Percentiles rank a stretch among this genome's conserved stretches.
These are phyloP conservation scores for Symbiodinium pilosum DNA, from an alignment of 73 alveolate species.

Conservation along the genomic window DNA sequence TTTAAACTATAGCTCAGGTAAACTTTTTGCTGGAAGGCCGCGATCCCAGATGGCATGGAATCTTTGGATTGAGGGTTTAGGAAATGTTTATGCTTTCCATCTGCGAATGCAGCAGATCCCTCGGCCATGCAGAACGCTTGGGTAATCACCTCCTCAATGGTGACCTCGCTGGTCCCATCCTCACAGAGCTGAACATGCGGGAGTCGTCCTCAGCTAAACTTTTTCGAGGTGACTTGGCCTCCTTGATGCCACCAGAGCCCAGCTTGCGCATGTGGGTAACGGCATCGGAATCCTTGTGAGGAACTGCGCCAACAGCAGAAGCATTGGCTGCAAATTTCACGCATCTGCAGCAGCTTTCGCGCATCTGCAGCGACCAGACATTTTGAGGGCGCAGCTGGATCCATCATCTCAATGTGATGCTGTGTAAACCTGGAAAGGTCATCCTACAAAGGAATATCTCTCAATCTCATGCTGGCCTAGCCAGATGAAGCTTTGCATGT, in stretches of 20 bases:
- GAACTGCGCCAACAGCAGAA: not conserved
- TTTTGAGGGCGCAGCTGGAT: slow-evolving; percentile 4
- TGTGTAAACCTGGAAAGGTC: slow-evolving; percentile 94
- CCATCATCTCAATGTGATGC: slow-evolving; percentile 95
- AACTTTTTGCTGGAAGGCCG: no score
- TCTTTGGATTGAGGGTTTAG: no score
- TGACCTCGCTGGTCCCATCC: slow-evolving; percentile 91
- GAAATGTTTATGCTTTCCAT: no score
- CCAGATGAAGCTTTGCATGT: slow-evolving; percentile 81
- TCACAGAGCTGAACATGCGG: no score
- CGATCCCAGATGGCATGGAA: no score
- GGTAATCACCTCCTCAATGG: slow-evolving; percentile 94
- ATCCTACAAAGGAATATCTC: no score
- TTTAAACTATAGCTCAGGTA: no score
- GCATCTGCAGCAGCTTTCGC: not conserved
- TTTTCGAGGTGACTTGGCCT: slow-evolving; percentile 1
- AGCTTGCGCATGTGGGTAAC: slow-evolving; percentile 93
- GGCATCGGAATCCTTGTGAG: slow-evolving; percentile 54
- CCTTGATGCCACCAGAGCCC: slow-evolving; percentile 85
- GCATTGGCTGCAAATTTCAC: not conserved
- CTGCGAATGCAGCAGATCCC: no score
- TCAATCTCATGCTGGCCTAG: no score
- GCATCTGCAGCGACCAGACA: not conserved
- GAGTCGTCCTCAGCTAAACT: no score
- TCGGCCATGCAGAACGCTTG: no score